Base-by-base conservation (phyloP, 768 basidiomycete genomes). In the Daedalea quercina region DNA sequence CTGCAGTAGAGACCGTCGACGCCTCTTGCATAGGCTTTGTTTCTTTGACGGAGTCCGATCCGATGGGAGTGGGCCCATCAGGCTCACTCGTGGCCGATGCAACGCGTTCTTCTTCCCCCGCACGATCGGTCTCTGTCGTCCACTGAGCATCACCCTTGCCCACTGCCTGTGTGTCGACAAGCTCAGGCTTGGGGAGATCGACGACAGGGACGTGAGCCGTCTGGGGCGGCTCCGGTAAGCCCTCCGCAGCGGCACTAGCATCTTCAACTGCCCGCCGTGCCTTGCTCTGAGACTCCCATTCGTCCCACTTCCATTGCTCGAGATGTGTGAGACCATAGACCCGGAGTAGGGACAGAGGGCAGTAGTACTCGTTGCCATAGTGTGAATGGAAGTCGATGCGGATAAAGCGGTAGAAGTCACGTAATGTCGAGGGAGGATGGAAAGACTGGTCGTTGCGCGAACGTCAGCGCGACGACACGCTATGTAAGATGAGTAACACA, bases 261-360 rank as follows among this genome's bases (percentile, higher is more conserved):
- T 60, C 57, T 40, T 66, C 65, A 3, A 53, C 45, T 8, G 56
- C 49, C 2, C 57, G 60, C 24, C 54, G 60, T 19, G 62, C 61
- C 51, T 67, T 73, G 57, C 85, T 86, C 63, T 88, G 85, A 3
- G 74, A 77, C 59, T 87, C 81, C 88, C 89, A 92, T 6, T 74
- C 74, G 46, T 91, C 90, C 87, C 91, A 89, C 60, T 95, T 94
- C 82, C 90, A 98, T 61, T 94, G 82, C 56, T 98, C 94, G 57
- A 98, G 83, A 70, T 98, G 94, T 1, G 94, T 97, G 50, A 95
- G 82, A 4, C 96, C 96, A 56, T 94, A 98, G 1, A 96, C 93
- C 25, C 93, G 85, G 17, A 98, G 77, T 0, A 97, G 79, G 0
- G 90, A 94, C 17, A 98, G 76, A 0, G 96, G 96, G 63, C 96